A percentile compares a stretch with the other conserved stretches of the same genome.
Conservation (phyloP, 1,284 basidiomycete genomes). For the Pterulicium gracile region DNA sequence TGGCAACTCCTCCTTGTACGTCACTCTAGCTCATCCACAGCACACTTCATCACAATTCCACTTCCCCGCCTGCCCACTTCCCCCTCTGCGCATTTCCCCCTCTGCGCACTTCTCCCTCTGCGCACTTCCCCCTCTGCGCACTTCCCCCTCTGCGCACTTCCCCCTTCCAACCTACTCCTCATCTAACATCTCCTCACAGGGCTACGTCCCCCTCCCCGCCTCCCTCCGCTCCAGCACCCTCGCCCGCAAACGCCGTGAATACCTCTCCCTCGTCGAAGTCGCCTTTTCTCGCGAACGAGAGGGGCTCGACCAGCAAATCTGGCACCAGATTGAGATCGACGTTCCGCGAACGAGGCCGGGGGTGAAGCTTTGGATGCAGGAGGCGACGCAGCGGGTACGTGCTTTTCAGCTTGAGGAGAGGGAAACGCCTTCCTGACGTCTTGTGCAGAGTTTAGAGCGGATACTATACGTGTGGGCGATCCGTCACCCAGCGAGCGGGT, state of each 20-base stretch:
- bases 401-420: too few species aligned
- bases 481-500: constrained; percentile 90
- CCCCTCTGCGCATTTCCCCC: constrained; percentile 65
- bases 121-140: constrained; percentile 78
- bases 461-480: constrained; percentile 98
- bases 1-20: constrained; percentile 92
- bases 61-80: constrained; percentile 72
- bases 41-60: constrained; percentile 61
- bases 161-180: constrained; percentile 70
- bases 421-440: constrained; percentile 13
- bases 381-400: constrained; percentile 74
- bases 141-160: constrained; percentile 80
- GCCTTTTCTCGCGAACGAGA: constrained; percentile 84
- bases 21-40: constrained; percentile 10
- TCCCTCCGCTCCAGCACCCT: constrained; percentile 73
- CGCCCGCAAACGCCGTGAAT: constrained; percentile 86
- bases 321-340: constrained; percentile 98
- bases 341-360: constrained; percentile 90
- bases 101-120: constrained; percentile 88
- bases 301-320: constrained; percentile 86
- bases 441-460: constrained; percentile 78
- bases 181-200: constrained; percentile 39
- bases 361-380: constrained; percentile 84
- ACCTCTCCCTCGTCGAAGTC: constrained; percentile 79
- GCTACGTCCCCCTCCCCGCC: constrained; percentile 83